Evolutionary conservation across 805 yeast genomes (phyloP).

Genomic region (Monosporozyma yasuniensis): DNA sequence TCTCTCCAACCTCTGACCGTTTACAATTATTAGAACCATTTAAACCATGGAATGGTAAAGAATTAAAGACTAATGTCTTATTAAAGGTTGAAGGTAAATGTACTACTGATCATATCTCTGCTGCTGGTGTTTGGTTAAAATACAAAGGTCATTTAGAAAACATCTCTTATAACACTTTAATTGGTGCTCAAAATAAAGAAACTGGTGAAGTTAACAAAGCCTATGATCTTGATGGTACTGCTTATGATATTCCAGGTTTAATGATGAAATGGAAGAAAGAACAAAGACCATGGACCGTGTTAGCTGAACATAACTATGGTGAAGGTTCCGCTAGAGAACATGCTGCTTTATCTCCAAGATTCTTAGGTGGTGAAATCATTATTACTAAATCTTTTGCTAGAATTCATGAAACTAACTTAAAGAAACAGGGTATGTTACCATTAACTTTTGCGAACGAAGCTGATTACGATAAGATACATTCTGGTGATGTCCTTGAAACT

Average conservation of each 20-base stretch:
- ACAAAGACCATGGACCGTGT: conserved; percentile 80
- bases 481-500: conserved; percentile 75
- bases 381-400: conserved; percentile 94
- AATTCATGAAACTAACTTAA: conserved; percentile 95
- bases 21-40: conserved; percentile 87
- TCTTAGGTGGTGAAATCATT: conserved; percentile 83
- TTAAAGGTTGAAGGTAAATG: conserved; percentile 95
- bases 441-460: conserved; percentile 81
- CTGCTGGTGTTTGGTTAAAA: conserved; percentile 98
- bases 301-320: conserved; percentile 97
- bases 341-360: conserved; percentile 93
- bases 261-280: conserved; percentile 94
- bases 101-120: conserved; percentile 97
- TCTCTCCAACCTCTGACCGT: conserved; percentile 86
- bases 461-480: conserved; percentile 73
- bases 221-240: conserved; percentile 73
- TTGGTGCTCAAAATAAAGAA: conserved; percentile 95
- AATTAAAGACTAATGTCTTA: conserved; percentile 63
- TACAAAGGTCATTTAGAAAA: conserved; percentile 96
- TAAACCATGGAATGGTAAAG: conserved; percentile 77
- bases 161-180: conserved; percentile 87
- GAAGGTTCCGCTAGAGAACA: conserved; percentile 99
- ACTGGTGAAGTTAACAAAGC: conserved; percentile 92
- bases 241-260: conserved; percentile 81
- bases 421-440: conserved; percentile 97